phyloP scores from a whole-genome alignment of 176 grass and related monocot genomes.

The Oryza longistaminata region DNA sequence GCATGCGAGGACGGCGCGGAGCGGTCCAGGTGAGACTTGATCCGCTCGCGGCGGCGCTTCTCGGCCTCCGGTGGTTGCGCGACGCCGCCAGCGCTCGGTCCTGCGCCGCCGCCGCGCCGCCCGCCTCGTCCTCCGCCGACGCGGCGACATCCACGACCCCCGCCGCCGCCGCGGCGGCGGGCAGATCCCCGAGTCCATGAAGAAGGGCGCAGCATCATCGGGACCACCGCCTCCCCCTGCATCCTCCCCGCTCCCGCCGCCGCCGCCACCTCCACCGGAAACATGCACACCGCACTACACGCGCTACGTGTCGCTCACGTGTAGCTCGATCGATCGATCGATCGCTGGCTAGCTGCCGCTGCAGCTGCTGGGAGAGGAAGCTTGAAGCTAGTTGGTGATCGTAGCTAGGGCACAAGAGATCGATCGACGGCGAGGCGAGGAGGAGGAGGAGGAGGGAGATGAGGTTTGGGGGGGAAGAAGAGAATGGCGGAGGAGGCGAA shows the following conservation, averaged over 20 bases:
- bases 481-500: conserved; percentile 19
- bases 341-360: not conserved
- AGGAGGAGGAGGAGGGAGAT: not conserved
- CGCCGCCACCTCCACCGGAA: conserved; percentile 41
- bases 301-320: too few species aligned
- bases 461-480: conserved; percentile 18
- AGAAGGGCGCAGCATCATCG: conserved; percentile 58
- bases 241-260: conserved; percentile 11
- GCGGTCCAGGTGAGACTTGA: conserved; percentile 96
- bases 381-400: not conserved
- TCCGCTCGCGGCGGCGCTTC: conserved; percentile 89
- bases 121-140: conserved; percentile 42
- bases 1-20: conserved; percentile 84
- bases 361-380: not conserved
- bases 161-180: not conserved
- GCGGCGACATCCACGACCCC: not conserved
- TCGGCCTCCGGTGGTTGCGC: conserved; percentile 96
- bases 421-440: not conserved
- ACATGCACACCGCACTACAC: conserved; percentile 35
- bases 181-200: conserved; percentile 49
- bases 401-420: not conserved
- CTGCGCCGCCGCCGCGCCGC: conserved; percentile 27
- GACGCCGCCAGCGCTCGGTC: conserved; percentile 77
- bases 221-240: conserved; percentile 24
- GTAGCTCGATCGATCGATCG: not conserved